These are phyloP conservation scores for Colletotrichum simmondsii DNA, from an alignment of 2,329 filamentous ascomycete species.

Conservation along the genomic window DNA sequence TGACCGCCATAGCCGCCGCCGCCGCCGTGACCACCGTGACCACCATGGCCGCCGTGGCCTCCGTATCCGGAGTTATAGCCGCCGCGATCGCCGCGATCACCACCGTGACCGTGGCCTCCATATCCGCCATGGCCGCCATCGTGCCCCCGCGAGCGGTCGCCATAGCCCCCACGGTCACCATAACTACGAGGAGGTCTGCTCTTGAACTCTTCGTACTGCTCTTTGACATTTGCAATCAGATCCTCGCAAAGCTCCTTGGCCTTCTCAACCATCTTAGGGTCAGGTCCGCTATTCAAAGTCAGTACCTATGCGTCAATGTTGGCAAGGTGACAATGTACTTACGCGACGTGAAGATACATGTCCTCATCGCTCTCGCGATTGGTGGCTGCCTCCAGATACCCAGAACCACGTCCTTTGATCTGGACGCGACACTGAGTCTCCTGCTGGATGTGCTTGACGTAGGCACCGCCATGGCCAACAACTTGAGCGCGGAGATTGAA, in stretches of 20 bases:
- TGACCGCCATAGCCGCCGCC: conserved; percentile 42
- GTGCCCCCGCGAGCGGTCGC: conserved; percentile 53
- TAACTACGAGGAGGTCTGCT: conserved; percentile 77
- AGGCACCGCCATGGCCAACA: conserved; percentile 91
- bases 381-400: conserved; percentile 91
- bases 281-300: conserved; percentile 75
- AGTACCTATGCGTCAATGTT: conserved; percentile 38
- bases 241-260: conserved; percentile 92
- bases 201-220: conserved; percentile 94
- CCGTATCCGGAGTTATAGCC: conserved; percentile 36
- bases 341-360: conserved; percentile 98
- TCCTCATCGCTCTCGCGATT: conserved; percentile 91
- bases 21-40: conserved; percentile 50
- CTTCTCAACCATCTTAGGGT: conserved; percentile 84
- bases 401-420: conserved; percentile 96
- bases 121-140: conserved; percentile 47
- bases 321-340: conserved; percentile 50
- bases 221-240: conserved; percentile 84
- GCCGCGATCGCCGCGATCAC: conserved; percentile 48
- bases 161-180: conserved; percentile 57
- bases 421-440: conserved; percentile 96
- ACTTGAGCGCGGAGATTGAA: conserved; percentile 98
- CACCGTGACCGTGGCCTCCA: conserved; percentile 41
- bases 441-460: conserved; percentile 98
- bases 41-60: conserved; percentile 52